phyloP scores from a whole-genome alignment of 495 filamentous ascomycete species.

The Penicillium riverlandense region DNA sequence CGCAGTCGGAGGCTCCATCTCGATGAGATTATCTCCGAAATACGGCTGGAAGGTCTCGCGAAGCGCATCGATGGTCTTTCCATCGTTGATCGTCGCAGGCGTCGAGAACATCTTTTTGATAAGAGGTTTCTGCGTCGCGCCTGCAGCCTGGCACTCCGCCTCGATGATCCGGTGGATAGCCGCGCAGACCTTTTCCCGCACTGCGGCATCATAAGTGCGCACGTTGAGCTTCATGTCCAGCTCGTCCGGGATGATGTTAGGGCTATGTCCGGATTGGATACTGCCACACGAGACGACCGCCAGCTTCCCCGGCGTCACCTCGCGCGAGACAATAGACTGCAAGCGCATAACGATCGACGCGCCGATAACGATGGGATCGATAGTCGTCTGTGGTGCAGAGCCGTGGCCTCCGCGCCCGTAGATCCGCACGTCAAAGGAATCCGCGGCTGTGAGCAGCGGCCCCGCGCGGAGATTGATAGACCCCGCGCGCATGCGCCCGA shows the following conservation, averaged over 20 bases:
- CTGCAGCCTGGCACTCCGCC: conserved; percentile 43
- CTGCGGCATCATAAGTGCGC: conserved; percentile 29
- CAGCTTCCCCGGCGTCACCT: conserved; percentile 41
- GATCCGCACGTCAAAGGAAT: conserved; percentile 35
- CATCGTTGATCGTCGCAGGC: conserved; percentile 50
- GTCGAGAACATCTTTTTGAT: conserved; percentile 28
- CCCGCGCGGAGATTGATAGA: conserved; percentile 24
- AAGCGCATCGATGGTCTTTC: conserved; percentile 26
- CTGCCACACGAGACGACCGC: conserved; percentile 49
- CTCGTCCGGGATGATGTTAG: conserved; percentile 49
- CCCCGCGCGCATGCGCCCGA: conserved; percentile 39
- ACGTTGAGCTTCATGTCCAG: conserved; percentile 44
- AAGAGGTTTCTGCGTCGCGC: conserved; percentile 28
- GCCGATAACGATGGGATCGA: conserved; percentile 53
- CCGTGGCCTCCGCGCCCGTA: conserved; percentile 49
- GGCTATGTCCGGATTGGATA: conserved; percentile 42
- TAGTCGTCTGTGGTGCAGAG: conserved; percentile 38
- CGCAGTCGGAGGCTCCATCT: conserved; percentile 19
- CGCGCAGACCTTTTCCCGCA: conserved; percentile 34
- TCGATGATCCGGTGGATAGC: conserved; percentile 46
- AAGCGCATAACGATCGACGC: conserved; percentile 44
- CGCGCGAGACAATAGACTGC: conserved; percentile 49
- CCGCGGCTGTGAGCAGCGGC: conserved; percentile 27
- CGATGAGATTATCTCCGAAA: conserved; percentile 29
- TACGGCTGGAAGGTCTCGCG: conserved; percentile 32